Conservation (phyloP, 2,329 filamentous ascomycete species). For the Xylaria sp. region DNA sequence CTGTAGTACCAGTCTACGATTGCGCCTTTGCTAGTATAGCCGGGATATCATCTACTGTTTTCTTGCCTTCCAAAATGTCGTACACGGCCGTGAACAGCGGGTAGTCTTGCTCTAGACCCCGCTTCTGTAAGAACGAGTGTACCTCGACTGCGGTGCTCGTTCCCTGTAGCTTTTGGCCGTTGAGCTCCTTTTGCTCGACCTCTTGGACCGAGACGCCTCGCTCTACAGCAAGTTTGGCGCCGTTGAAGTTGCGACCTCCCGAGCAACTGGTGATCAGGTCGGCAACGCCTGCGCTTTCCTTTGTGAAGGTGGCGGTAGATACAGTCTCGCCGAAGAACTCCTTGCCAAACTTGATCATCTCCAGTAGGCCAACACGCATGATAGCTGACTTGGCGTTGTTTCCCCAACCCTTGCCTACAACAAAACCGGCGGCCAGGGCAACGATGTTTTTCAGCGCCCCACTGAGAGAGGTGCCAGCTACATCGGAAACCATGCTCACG, state of each 20-base stretch:
- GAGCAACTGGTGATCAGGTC: constrained; percentile 95
- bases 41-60: constrained; percentile 83
- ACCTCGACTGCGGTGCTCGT: constrained; percentile 93
- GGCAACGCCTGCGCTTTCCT: constrained; percentile 93
- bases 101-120: constrained; percentile 83
- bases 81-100: constrained; percentile 93
- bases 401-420: constrained; percentile 95
- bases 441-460: constrained; percentile 98
- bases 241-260: constrained; percentile 92
- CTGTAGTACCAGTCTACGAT: constrained; percentile 26
- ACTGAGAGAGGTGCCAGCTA: constrained; percentile 94
- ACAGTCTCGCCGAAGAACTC: constrained; percentile 90
- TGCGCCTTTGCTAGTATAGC: constrained; percentile 62
- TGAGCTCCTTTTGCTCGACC: constrained; percentile 88
- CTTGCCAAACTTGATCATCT: constrained; percentile 96
- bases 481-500: constrained; percentile 90
- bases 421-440: constrained; percentile 91
- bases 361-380: constrained; percentile 93
- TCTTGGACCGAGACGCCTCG: constrained; percentile 83
- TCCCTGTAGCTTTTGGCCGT: constrained; percentile 98
- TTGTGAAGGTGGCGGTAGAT: constrained; percentile 88
- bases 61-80: constrained; percentile 79
- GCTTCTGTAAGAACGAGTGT: constrained; percentile 83
- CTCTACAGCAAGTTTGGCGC: constrained; percentile 87
- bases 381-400: constrained; percentile 99